Evolutionary conservation across 805 yeast species (phyloP), one percentile per base, ranked within the genome.

Genomic region (Limtongia smithiae): DNA sequence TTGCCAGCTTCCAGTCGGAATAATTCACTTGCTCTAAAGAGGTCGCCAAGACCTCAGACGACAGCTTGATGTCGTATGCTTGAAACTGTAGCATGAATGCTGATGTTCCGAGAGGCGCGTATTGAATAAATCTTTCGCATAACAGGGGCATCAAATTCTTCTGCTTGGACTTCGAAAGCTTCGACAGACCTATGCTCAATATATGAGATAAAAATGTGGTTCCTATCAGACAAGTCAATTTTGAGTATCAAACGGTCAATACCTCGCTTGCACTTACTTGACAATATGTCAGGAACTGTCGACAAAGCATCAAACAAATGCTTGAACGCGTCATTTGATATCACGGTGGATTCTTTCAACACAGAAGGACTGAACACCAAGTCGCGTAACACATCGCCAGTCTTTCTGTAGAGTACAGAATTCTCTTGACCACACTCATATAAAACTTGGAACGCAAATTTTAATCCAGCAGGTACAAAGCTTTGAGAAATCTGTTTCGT

Each of bases 321-420:
- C 31, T 45, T 44, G 33, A 52, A 52, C 2, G 12, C 14, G 30
- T 42, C 38, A 17, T 24, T 25, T 32, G 22, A 17, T 48, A 24
- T 36, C 14, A 14, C 27, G 37, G 37, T n/a, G n/a, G 9, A 8
- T 6, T 37, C 42, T 37, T 48, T 51, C 21, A 50, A 14, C 9
- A 51, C 35, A 4, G 58, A 51, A 4, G 57, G 52, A 35, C 58
- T 54, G 37, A 46, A 54, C 11, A 41, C 50, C 11, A 54, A 7
- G 15, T 54, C 56, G 11, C 69, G 51, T 55, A 68, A 67, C 34
- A 70, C 50, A 9, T 55, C 37, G 34, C 54, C 48, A 18, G 70
- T 59, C 62, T 68, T 51, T 15, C 55, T 48, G 22, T 65, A 55
- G 6, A 70, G 61, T 20, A 54, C 27, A 20, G 45, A 39, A 9